A percentile compares a stretch with the other conserved stretches of the same genome.
phyloP scores from a whole-genome alignment of 495 filamentous ascomycete genomes.

The Penicillium desertorum region DNA sequence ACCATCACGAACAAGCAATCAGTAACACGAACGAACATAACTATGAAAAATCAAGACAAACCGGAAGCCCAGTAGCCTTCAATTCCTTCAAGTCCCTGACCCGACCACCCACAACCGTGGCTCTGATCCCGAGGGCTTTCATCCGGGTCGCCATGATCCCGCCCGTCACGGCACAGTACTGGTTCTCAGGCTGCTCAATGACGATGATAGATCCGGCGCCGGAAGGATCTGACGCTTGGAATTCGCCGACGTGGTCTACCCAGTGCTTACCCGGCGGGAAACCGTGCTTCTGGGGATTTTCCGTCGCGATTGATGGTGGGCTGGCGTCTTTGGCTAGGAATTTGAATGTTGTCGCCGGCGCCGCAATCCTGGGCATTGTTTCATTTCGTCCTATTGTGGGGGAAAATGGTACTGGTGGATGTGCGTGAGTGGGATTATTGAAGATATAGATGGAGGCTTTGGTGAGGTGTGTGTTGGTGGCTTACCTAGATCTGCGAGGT shows the following conservation, averaged over 20 bases:
- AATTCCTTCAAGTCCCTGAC: conserved; percentile 62
- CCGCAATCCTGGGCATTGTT: conserved; percentile 46
- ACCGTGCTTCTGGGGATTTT: conserved; percentile 30
- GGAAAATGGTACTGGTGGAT: conserved; percentile 32
- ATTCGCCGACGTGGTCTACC: conserved; percentile 51
- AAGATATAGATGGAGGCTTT: background rate
- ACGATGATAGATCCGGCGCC: conserved; percentile 55
- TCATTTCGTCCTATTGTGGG: conserved; percentile 34
- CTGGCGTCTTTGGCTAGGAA: conserved; percentile 53
- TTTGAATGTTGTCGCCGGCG: conserved; percentile 62
- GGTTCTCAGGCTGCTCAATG: conserved; percentile 56
- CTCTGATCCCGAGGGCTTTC: conserved; percentile 54
- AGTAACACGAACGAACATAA: background rate
- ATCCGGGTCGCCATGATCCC: conserved; percentile 68
- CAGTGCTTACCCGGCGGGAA: conserved; percentile 54
- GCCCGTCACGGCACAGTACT: conserved; percentile 63
- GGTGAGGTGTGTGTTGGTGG: background rate
- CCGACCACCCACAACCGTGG: conserved; percentile 58
- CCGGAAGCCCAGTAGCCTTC: conserved; percentile 44
- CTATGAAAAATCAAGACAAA: conserved; percentile 30
- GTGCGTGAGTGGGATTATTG: conserved; percentile 2
- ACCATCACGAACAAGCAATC: conserved; percentile 1
- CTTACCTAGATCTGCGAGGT: conserved; percentile 60
- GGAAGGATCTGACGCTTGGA: conserved; percentile 25
- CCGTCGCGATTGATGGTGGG: conserved; percentile 24